These are phyloP conservation scores for Ilyonectria sp. DNA, from an alignment of 2,329 filamentous ascomycete genomes.

Conservation along the genomic window DNA sequence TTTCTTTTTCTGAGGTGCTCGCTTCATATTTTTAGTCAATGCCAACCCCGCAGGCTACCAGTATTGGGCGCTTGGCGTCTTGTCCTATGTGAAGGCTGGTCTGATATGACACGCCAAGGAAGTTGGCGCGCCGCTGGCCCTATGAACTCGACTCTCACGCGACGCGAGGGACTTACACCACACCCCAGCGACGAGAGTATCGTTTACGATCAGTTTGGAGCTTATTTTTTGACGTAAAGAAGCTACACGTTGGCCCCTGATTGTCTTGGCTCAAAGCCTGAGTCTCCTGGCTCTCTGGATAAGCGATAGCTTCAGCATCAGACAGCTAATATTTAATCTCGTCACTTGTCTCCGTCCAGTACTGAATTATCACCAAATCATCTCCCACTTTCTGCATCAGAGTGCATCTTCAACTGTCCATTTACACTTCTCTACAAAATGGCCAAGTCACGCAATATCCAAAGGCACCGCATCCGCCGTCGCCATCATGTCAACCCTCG, in stretches of 20 bases:
- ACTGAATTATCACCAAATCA: neutral
- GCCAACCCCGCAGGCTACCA: neutral
- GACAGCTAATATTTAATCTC: neutral
- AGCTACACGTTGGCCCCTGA: neutral
- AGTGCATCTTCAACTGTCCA: no score
- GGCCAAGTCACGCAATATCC: neutral
- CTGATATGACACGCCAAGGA: slow-evolving; percentile 1
- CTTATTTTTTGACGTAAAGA: neutral
- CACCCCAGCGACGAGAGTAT: neutral
- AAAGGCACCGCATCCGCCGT: neutral
- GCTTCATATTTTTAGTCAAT: neutral
- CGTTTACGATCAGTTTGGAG: slow-evolving; percentile 1
- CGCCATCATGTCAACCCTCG: neutral
- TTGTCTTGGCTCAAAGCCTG: neutral
- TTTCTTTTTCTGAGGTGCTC: neutral
- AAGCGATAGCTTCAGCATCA: neutral
- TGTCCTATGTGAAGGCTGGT: neutral
- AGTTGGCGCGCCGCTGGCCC: neutral
- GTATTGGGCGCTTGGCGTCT: neutral
- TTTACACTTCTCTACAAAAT: neutral
- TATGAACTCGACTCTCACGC: neutral
- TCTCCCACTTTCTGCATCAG: neutral
- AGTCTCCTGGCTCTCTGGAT: neutral
- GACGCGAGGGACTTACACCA: neutral
- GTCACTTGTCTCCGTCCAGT: neutral